These are phyloP conservation scores for Penicillium salamii DNA, from an alignment of 495 filamentous ascomycete genomes.

Conservation along the genomic window DNA sequence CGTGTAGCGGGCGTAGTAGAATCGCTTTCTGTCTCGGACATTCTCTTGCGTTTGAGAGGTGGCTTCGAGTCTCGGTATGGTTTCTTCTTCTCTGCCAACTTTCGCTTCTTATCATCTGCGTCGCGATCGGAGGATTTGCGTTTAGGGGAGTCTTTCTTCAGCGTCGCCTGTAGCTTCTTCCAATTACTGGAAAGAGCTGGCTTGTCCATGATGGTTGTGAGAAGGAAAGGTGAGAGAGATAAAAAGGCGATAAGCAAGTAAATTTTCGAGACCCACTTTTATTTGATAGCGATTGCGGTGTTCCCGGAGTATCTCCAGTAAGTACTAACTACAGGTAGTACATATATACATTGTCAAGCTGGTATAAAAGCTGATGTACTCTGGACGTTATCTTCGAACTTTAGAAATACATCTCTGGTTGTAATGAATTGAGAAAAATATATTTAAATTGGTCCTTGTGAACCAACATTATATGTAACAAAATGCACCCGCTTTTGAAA, in stretches of 20 bases:
- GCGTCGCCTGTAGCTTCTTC: conserved; percentile 68
- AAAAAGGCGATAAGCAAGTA: conserved; percentile 11
- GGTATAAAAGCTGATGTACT: too few relatives aligned
- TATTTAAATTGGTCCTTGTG: not conserved
- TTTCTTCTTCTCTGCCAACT: conserved; percentile 25
- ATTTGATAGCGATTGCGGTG: not conserved
- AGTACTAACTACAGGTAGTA: too few relatives aligned
- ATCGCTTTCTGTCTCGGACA: conserved; percentile 25
- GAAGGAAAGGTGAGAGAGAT: conserved; percentile 8
- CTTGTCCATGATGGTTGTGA: conserved; percentile 39
- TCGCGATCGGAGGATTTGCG: conserved; percentile 39
- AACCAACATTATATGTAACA: conserved; percentile 25
- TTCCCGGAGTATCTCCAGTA: not conserved
- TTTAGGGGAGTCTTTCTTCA: conserved; percentile 51
- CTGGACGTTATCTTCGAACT: too few relatives aligned
- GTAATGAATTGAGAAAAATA: too few relatives aligned
- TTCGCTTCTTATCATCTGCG: conserved; percentile 37
- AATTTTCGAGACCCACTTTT: conserved; percentile 14
- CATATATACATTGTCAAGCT: too few relatives aligned
- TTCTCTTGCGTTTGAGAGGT: conserved; percentile 30
- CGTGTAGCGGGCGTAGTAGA: conserved; percentile 15
- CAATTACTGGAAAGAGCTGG: conserved; percentile 60
- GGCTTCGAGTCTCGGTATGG: conserved; percentile 15
- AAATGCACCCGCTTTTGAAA: conserved; percentile 26
- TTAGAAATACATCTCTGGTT: too few relatives aligned